Conservation (phyloP, 495 filamentous ascomycete genomes). For the Cercophora scortea region DNA sequence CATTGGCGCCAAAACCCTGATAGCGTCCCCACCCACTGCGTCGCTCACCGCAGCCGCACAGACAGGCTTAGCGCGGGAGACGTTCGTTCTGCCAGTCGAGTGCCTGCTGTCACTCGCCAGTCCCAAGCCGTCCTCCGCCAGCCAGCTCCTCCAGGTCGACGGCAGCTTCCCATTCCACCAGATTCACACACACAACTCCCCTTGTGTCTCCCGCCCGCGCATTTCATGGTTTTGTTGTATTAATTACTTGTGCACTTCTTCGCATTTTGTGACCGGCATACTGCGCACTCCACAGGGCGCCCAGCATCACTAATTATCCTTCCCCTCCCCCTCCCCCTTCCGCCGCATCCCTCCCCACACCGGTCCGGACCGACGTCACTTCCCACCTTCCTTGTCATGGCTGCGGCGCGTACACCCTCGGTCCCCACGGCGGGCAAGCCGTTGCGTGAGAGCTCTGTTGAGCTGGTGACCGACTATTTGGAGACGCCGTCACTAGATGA, state of each 20-base stretch:
- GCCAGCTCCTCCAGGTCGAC: too few relatives aligned
- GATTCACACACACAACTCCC: too few relatives aligned
- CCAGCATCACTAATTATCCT: too few relatives aligned
- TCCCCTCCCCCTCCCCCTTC: background rate
- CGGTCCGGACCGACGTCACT: background rate
- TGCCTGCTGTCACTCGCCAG: too few relatives aligned
- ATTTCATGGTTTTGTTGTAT: too few relatives aligned
- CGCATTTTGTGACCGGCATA: too few relatives aligned
- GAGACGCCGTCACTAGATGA: constrained; percentile 87
- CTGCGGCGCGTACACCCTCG: constrained; percentile 8
- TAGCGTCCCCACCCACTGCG: constrained; percentile 15
- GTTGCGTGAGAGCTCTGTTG: constrained; percentile 36
- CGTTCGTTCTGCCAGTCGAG: too few relatives aligned
- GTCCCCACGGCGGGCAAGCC: constrained; percentile 17
- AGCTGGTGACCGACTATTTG: constrained; percentile 68
- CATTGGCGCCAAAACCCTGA: background rate
- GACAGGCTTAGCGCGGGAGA: background rate
- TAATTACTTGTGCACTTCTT: too few relatives aligned
- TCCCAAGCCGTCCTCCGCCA: too few relatives aligned
- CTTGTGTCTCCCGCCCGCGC: too few relatives aligned
- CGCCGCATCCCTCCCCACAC: background rate
- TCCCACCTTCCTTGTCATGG: constrained; percentile 10
- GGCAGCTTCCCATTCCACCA: too few relatives aligned
- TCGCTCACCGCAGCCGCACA: background rate
- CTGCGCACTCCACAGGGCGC: too few relatives aligned